These are phyloP conservation scores for Vaccinium darrowii DNA, from an alignment of 148 eudicot genomes.

Conservation along the genomic window DNA sequence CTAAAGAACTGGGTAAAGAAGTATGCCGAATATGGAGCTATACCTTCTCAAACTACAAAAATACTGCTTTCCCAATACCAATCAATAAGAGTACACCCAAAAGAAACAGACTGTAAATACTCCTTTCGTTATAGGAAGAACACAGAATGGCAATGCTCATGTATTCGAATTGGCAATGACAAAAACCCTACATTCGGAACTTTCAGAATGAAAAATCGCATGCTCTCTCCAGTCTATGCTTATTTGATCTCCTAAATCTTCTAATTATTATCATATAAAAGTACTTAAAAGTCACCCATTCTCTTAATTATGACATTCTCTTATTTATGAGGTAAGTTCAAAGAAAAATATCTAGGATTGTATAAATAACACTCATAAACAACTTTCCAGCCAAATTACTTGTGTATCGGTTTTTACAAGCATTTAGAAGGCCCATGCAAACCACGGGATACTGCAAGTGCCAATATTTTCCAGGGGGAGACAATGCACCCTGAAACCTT, in stretches of 20 bases:
- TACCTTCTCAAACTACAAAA: neutral
- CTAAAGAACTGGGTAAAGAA: neutral
- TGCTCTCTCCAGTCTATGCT: neutral
- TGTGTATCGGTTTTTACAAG: neutral
- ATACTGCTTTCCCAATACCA: neutral
- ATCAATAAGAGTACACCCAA: neutral
- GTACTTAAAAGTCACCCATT: neutral
- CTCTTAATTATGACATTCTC: neutral
- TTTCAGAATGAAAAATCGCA: neutral
- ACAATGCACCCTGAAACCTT: neutral
- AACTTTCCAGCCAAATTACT: neutral
- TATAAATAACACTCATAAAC: neutral
- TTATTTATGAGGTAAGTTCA: neutral
- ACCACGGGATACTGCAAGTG: neutral
- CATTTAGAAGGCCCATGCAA: neutral
- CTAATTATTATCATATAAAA: neutral
- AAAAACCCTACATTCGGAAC: neutral
- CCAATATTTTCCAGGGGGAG: neutral
- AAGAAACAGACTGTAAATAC: too few relatives aligned
- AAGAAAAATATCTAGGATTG: neutral
- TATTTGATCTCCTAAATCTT: neutral
- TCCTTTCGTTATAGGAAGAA: neutral
- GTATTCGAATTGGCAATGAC: neutral
- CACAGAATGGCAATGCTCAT: neutral
- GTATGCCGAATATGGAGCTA: neutral